phyloP scores from a whole-genome alignment of 2,329 filamentous ascomycete genomes.

The Aspergillus persii region DNA sequence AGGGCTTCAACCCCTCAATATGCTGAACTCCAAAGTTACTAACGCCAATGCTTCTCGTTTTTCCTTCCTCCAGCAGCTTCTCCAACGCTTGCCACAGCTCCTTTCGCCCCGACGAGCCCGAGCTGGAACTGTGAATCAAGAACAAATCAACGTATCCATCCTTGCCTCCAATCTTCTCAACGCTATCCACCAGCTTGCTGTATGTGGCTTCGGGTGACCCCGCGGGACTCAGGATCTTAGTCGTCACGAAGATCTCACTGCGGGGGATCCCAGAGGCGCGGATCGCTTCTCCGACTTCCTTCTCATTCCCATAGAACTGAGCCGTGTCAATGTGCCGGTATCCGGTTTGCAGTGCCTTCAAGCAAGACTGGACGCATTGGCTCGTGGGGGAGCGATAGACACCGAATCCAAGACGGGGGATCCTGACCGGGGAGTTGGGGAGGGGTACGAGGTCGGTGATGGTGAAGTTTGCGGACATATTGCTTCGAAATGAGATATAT shows the following conservation, averaged over 20 bases:
- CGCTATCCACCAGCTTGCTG: constrained; percentile 58
- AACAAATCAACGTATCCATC: constrained; percentile 70
- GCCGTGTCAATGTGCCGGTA: constrained; percentile 60
- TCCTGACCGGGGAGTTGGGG: constrained; percentile 49
- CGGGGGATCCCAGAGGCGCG: constrained; percentile 52
- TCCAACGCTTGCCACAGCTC: constrained; percentile 67
- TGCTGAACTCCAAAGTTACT: constrained; percentile 69
- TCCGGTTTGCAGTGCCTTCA: constrained; percentile 53
- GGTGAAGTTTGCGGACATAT: constrained; percentile 38
- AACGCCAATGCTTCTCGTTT: constrained; percentile 65
- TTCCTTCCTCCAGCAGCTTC: constrained; percentile 58
- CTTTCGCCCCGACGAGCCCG: constrained; percentile 55
- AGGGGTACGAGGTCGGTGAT: constrained; percentile 52
- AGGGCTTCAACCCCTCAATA: constrained; percentile 65
- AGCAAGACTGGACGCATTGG: constrained; percentile 58
- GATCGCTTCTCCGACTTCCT: constrained; percentile 64
- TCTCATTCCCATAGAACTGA: constrained; percentile 68
- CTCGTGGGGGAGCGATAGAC: constrained; percentile 61
- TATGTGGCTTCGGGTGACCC: constrained; percentile 60
- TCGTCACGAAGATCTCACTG: constrained; percentile 65
- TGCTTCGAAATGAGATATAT: background rate
- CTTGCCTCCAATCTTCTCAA: constrained; percentile 58
- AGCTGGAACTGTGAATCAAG: constrained; percentile 64
- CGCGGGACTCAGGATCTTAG: constrained; percentile 61
- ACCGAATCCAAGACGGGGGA: constrained; percentile 69